Base-by-base conservation (phyloP, 306 rosid genomes). In the Calophaca sinica region DNA sequence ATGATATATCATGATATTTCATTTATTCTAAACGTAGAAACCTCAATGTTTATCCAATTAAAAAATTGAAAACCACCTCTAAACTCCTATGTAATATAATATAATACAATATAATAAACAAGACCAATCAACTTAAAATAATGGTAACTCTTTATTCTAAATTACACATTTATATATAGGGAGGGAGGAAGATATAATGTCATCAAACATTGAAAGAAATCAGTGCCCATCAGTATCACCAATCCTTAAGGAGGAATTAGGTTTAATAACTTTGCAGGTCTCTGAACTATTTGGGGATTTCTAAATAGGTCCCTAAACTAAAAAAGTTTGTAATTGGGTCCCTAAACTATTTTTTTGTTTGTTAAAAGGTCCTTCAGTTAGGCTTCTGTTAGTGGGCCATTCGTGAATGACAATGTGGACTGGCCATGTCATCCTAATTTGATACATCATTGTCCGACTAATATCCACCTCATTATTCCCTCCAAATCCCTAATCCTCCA, bases 11-110 rank as follows among this genome's bases (percentile, higher is more conserved):
- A 10, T 55, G 62, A 49, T 62, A 61, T 52, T 58, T 28, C 73
- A 73, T 67, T 61, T 66, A 73, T 62, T 70, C 7, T 52, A 54
- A 54, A 63, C 63, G 44, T 52, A 54, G 41, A 59, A 36, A 72
- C 62, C 66, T 66, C 52, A 39, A 58, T 10, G 14, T 51, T 50
- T 39, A 28, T 49, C 55, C 58, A 65, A 39, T 32, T 60, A 52
- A 8, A 28, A 7, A 52, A 31, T 33, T 31, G 12, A 73, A 75
- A 75, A 64, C 46, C 55, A 59, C 20, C 36, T 66, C 66, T 36
- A 49, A 29, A 64, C 44, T 32, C 20, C 31, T 5, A 45, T 9
- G 52, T 67, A 54, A 20, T 13, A 51, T 6, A 54, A 45, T 46
- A 41, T 36, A 48, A n/a, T n/a, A n/a, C n/a, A n/a, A n/a, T n/a